A percentile compares a stretch with the other conserved stretches of the same genome.
Evolutionary conservation across 176 grass and related monocot genomes (phyloP).

Genomic region (Tuctoria greenei): DNA sequence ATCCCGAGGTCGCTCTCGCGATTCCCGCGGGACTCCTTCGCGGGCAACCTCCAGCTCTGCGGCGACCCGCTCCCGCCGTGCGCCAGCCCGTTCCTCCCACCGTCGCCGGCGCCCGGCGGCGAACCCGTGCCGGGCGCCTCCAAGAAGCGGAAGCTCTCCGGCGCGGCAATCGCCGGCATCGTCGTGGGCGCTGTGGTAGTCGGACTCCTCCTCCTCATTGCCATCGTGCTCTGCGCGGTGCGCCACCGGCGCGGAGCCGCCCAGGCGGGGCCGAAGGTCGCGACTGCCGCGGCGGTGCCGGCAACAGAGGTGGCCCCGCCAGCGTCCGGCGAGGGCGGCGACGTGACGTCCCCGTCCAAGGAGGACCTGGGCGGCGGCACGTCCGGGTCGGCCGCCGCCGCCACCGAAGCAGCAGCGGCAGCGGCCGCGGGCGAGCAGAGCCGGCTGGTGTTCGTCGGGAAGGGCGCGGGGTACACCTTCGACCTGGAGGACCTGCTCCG

Average conservation of each 20-base stretch:
- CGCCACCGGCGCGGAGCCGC: conserved; percentile 22
- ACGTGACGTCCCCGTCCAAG: conserved; percentile 72
- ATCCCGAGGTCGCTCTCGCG: conserved; percentile 57
- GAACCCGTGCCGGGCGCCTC: neutral
- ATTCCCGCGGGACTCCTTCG: conserved; percentile 61
- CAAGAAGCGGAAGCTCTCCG: conserved; percentile 64
- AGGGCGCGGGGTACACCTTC: conserved; percentile 76
- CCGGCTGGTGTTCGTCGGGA: conserved; percentile 75
- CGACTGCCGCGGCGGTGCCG: neutral
- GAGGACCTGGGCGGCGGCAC: conserved; percentile 52
- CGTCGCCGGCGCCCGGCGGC: conserved; percentile 33
- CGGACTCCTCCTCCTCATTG: conserved; percentile 46
- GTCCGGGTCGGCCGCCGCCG: conserved; percentile 22
- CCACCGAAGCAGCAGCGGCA: neutral
- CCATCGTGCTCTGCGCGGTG: conserved; percentile 36
- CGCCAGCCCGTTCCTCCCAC: conserved; percentile 53
- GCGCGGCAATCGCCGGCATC: conserved; percentile 64
- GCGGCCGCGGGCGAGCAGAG: conserved; percentile 52
- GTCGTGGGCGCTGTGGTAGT: conserved; percentile 46
- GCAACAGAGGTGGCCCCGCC: neutral
- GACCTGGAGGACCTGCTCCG: conserved; percentile 94
- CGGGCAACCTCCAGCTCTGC: conserved; percentile 65
- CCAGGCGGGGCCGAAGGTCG: conserved; percentile 20
- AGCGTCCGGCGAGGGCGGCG: conserved; percentile 24
- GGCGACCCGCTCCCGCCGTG: conserved; percentile 65